Evolutionary conservation across 148 eudicot genomes (phyloP), one percentile per base, ranked within the genome.

Genomic region (Rhododendron kiyosumense): DNA sequence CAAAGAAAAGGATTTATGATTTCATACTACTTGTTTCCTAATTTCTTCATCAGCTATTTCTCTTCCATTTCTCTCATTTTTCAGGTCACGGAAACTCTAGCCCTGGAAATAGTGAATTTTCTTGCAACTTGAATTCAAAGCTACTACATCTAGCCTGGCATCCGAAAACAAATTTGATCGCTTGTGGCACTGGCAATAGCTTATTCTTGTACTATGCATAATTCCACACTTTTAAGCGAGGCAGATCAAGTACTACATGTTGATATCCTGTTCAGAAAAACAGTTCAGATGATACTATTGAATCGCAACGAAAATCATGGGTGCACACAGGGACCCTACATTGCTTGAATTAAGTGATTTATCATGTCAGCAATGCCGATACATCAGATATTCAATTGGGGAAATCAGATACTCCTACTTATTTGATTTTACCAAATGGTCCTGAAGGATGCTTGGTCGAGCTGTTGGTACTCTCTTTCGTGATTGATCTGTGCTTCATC

Each of bases 131-230:
- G 26, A 90, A 76, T 45, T 85, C 91, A 34, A 92, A 92, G 88
- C 86, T 92, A 69, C 84, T 88, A 86, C 90, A 89, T 84, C 61
- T 92, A 88, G 92, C 92, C 15, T 92, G 94, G 94, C 91, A 92
- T 85, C 91, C 94, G 54, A 88, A 78, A 76, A 45, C 88, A 14
- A 89, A 92, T 84, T 78, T 89, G 63, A 89, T 92, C 83, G 94
- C 94, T 61, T 92, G 92, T 79, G 89, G 90, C 76, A 84, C 90
- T 32, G 90, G 85, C 77, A 87, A 52, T 84, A 90, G 89, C 87
- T 88, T 92, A 85, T 85, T 85, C 71, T 75, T 90, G 87, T 88
- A 90, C 73, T 75, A 76, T 85, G 91, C 94, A n/a, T 90, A 85
- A 86, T 43, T 45, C 57, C 20, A 75, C 69, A 22, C 63, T 82